Evolutionary conservation across 2,329 filamentous ascomycete genomes (phyloP), one percentile per base, ranked within the genome.

Genomic region (Aspergillus pseudonomiae): DNA sequence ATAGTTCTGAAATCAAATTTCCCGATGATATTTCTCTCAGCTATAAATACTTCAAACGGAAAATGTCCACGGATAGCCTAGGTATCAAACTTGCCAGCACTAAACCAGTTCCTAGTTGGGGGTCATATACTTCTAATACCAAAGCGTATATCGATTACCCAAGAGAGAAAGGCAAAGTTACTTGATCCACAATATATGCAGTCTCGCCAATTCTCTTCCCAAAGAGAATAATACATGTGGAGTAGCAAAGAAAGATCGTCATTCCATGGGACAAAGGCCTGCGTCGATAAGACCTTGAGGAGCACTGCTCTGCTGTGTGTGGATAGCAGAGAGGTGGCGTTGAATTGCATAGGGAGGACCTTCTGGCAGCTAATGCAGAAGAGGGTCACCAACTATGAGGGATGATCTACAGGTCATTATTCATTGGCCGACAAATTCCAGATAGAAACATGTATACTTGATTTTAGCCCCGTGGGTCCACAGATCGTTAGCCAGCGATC

Each of bases 151-250:
- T 53, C 7, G 7, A 53, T 10, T 53, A 21, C 26, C 30, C 11
- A 53, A 53, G 16, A 16, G 19, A 53, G 28, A 19, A 53, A 11
- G 30, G 26, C 9, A 53, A 12, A 45, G 58, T 34, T 52, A 30
- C 48, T 24, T 11, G 45, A 32, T 32, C 26, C 28, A 57, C 45
- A 54, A 59, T 16, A 39, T n/a, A 62, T 62, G 43, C 55, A 41
- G 16, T 16, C 39, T 19, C 7, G 39, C 16, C n/a, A 53, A 34
- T 9, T 53, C 52, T 55, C 54, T 62, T 53, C 55, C 55, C 36
- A 53, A 58, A 59, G 14, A 39, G 46, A 41, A 19, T 16, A 56
- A 32, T 19, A 36, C 11, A 54, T 53, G 55, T 62, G 60, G 55
- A 28, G 55, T 54, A 30, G 36, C 60, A 62, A 34, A 30, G 39